These are phyloP conservation scores for Sporothrix globosa DNA, from an alignment of 2,329 filamentous ascomycete species.

Conservation along the genomic window DNA sequence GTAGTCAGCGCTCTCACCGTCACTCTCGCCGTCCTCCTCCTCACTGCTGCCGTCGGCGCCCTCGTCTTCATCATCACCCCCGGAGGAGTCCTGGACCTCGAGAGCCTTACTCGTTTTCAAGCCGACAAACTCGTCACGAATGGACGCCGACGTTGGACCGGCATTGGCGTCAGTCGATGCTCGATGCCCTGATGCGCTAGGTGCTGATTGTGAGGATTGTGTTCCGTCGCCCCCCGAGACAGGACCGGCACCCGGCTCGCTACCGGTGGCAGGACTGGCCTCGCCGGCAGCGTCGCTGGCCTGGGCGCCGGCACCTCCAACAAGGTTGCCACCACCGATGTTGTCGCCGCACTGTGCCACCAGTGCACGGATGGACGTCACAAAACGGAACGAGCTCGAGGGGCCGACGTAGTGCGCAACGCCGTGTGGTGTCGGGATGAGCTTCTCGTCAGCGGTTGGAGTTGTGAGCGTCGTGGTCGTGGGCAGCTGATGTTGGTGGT, in stretches of 20 bases:
- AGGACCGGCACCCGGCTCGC: background rate
- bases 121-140: slow-evolving; percentile 33
- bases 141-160: slow-evolving; percentile 19
- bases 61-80: slow-evolving; percentile 30
- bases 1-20: background rate
- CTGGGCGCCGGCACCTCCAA: background rate
- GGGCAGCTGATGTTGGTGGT: slow-evolving; percentile 16
- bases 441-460: slow-evolving; percentile 32
- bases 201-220: background rate
- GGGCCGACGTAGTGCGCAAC: slow-evolving; percentile 35
- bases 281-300: background rate
- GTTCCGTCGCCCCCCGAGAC: background rate
- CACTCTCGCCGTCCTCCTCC: slow-evolving; percentile 5
- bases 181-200: background rate
- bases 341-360: slow-evolving; percentile 33
- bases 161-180: background rate
- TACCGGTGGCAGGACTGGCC: slow-evolving; percentile 5
- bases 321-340: slow-evolving; percentile 14
- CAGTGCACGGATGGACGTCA: slow-evolving; percentile 34
- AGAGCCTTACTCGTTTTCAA: slow-evolving; percentile 33
- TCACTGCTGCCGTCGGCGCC: slow-evolving; percentile 18
- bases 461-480: background rate
- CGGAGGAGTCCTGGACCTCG: slow-evolving; percentile 25
- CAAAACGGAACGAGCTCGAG: slow-evolving; percentile 36
- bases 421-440: slow-evolving; percentile 34